These are phyloP conservation scores for Solanum chaucha DNA, from an alignment of 257 asterid species.

Conservation along the genomic window DNA sequence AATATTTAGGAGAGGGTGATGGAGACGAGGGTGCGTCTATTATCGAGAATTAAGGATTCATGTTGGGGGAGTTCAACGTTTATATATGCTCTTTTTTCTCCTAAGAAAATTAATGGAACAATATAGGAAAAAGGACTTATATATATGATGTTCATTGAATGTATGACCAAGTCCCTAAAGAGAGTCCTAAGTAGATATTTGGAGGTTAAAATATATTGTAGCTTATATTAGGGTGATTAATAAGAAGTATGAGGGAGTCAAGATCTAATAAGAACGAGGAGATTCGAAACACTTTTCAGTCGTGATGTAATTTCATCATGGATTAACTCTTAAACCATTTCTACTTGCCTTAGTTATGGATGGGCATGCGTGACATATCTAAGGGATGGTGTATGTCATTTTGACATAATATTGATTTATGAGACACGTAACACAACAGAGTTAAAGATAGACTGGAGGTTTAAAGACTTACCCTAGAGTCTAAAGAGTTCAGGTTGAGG, in stretches of 20 bases:
- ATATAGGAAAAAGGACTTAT: too few species aligned
- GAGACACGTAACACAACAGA: too few species aligned
- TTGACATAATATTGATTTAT: neutral
- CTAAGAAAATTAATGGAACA: too few species aligned
- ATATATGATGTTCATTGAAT: too few species aligned
- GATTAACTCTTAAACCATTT: neutral
- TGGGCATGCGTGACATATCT: neutral
- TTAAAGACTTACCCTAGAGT: neutral
- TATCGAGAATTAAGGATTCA: too few species aligned
- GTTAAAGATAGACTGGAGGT: neutral
- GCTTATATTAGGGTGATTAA: too few species aligned
- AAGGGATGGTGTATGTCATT: neutral
- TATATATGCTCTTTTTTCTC: too few species aligned
- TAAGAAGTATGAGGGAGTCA: neutral
- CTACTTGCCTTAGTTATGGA: too few species aligned
- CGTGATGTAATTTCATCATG: neutral
- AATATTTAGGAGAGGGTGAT: neutral
- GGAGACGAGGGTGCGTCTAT: neutral
- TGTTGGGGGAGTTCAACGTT: too few species aligned
- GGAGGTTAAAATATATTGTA: too few species aligned
- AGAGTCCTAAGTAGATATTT: neutral
- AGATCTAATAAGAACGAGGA: too few species aligned
- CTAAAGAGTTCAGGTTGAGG: neutral
- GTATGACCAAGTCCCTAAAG: too few species aligned
- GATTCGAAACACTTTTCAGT: neutral